phyloP scores from a whole-genome alignment of 768 basidiomycete species.

The Butyriboletus loyo region DNA sequence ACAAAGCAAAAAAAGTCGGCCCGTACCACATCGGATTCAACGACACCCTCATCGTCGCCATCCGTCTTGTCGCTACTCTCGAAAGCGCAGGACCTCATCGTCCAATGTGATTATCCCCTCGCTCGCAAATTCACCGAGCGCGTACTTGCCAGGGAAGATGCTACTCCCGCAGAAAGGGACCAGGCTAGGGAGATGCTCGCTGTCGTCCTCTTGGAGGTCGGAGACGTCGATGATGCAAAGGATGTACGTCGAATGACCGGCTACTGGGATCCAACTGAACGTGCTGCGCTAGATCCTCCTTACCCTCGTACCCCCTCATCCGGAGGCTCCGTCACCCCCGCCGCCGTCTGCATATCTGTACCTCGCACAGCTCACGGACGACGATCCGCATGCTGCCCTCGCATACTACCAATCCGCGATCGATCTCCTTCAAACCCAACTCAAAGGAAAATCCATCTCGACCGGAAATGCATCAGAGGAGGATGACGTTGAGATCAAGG shows the following conservation, averaged over 20 bases:
- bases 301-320: constrained; percentile 57
- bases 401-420: constrained; percentile 80
- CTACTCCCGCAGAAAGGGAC: constrained; percentile 43
- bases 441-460: constrained; percentile 69
- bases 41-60: constrained; percentile 31
- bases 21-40: constrained; percentile 16
- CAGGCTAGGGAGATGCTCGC: constrained; percentile 82
- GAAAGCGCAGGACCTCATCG: constrained; percentile 78
- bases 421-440: constrained; percentile 59
- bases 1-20: constrained; percentile 36
- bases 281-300: constrained; percentile 52
- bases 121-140: constrained; percentile 70
- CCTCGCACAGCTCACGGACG: constrained; percentile 80
- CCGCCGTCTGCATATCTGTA: constrained; percentile 82
- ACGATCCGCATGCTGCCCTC: constrained; percentile 70
- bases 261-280: not conserved
- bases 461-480: constrained; percentile 34
- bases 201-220: constrained; percentile 73
- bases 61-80: constrained; percentile 57
- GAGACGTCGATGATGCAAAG: constrained; percentile 70
- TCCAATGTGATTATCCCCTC: constrained; percentile 82
- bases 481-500: constrained; percentile 50
- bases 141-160: constrained; percentile 56
- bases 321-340: constrained; percentile 55
- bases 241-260: constrained; percentile 41